A percentile compares a stretch with the other conserved stretches of the same genome.
phyloP scores from a whole-genome alignment of 2,329 filamentous ascomycete genomes.

The Thelonectria discophora region DNA sequence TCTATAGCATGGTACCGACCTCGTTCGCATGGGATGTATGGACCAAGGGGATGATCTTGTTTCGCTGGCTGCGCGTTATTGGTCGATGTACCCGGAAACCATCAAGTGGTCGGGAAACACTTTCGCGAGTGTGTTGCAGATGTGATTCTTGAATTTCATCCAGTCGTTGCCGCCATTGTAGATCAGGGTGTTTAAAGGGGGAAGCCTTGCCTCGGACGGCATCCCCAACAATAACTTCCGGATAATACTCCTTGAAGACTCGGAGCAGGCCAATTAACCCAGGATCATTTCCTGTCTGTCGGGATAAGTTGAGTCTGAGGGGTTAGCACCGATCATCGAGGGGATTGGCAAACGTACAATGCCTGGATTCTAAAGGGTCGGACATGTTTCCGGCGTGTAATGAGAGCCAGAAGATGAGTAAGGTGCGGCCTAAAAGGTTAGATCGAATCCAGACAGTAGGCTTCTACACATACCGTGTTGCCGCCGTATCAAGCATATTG shows the following conservation, averaged over 20 bases:
- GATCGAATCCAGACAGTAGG: neutral
- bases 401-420: constrained; percentile 80
- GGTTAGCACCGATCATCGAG: constrained; percentile 9
- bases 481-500: constrained; percentile 82
- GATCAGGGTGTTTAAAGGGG: constrained; percentile 77
- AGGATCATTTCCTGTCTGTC: constrained; percentile 75
- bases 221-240: constrained; percentile 83
- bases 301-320: constrained; percentile 62
- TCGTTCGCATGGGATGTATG: constrained; percentile 79
- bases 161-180: constrained; percentile 75
- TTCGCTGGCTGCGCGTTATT: constrained; percentile 40
- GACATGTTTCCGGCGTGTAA: constrained; percentile 84
- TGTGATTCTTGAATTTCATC: constrained; percentile 71
- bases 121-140: constrained; percentile 56
- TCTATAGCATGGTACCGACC: constrained; percentile 51
- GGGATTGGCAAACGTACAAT: constrained; percentile 55
- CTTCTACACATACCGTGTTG: constrained; percentile 64
- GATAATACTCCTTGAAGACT: constrained; percentile 91
- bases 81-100: constrained; percentile 72
- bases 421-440: constrained; percentile 61
- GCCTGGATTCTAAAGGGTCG: constrained; percentile 84
- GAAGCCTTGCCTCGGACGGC: constrained; percentile 67
- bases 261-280: constrained; percentile 77
- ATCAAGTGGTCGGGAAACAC: constrained; percentile 45
- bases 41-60: constrained; percentile 69